Percentiles rank a stretch among this genome's conserved stretches.
phyloP scores from a whole-genome alignment of 495 filamentous ascomycete genomes.

The Xylaria scruposa region DNA sequence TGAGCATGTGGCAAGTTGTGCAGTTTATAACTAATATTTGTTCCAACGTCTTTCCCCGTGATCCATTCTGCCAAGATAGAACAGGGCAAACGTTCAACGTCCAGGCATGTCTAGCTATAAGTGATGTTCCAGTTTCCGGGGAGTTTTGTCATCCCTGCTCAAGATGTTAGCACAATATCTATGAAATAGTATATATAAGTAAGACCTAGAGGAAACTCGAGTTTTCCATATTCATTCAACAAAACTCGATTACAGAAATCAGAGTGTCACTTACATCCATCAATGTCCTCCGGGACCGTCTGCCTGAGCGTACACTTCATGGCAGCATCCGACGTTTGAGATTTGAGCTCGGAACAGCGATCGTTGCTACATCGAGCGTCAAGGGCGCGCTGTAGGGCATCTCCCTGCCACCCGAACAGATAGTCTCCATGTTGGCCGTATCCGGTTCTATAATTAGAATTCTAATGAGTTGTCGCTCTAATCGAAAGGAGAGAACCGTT shows the following conservation, averaged over 20 bases:
- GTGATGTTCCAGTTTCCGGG: slow-evolving; percentile 36
- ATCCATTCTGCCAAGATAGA: neutral
- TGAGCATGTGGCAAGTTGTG: neutral
- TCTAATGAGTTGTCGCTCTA: neutral
- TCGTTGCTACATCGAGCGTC: slow-evolving; percentile 47
- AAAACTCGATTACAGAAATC: neutral
- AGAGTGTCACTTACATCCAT: slow-evolving; percentile 50
- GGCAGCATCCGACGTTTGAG: slow-evolving; percentile 46
- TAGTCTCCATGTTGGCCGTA: slow-evolving; percentile 57
- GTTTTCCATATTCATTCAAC: neutral
- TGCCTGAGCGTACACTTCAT: slow-evolving; percentile 48
- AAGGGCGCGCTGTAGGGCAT: slow-evolving; percentile 52
- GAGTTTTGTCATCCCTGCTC: slow-evolving; percentile 34
- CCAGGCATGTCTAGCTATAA: slow-evolving; percentile 21
- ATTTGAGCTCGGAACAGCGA: slow-evolving; percentile 44
- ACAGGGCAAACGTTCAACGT: neutral
- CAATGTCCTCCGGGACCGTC: slow-evolving; percentile 47
- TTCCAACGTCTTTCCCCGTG: neutral
- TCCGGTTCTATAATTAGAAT: slow-evolving; percentile 42
- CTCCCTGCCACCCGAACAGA: slow-evolving; percentile 55
- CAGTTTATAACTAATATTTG: neutral
- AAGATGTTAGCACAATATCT: neutral
- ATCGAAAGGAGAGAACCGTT: neutral
- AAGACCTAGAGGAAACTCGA: neutral
- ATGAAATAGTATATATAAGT: neutral